Percentiles rank a stretch among this genome's conserved stretches.
These are phyloP conservation scores for Dionaea muscipula DNA, from an alignment of 179 eudicot genomes.

Conservation along the genomic window DNA sequence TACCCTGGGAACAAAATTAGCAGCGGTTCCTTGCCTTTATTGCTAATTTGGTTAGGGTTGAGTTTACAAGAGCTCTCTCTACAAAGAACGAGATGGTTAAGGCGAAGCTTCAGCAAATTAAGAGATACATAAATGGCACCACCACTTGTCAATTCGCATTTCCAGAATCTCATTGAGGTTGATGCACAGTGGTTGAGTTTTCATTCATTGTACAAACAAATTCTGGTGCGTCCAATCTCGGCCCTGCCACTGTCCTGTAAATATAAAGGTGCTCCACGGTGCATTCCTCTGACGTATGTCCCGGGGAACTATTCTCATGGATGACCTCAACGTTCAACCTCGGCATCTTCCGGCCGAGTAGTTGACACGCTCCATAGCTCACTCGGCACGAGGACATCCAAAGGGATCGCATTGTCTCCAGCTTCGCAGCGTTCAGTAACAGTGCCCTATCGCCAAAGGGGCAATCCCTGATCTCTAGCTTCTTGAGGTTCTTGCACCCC, in stretches of 20 bases:
- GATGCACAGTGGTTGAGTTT: background rate
- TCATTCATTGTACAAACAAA: slow-evolving; percentile 30
- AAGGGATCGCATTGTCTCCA: slow-evolving; percentile 89
- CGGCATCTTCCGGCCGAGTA: slow-evolving; percentile 45
- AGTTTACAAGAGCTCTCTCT: no score
- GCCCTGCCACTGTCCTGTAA: slow-evolving; percentile 54
- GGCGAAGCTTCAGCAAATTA: no score
- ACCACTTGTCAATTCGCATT: no score
- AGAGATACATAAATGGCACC: no score
- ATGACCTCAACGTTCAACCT: slow-evolving; percentile 57
- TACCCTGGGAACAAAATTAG: no score
- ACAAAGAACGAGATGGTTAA: no score
- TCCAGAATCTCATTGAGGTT: no score
- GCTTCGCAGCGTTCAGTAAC: slow-evolving; percentile 56
- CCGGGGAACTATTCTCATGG: slow-evolving; percentile 42
- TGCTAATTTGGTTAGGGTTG: no score
- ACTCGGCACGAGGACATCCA: slow-evolving; percentile 69
- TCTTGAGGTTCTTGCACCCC: slow-evolving; percentile 49
- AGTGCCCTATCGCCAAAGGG: slow-evolving; percentile 65
- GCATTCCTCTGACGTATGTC: slow-evolving; percentile 26
- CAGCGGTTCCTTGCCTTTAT: no score
- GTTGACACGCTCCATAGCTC: slow-evolving; percentile 50
- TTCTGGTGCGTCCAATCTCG: slow-evolving; percentile 36
- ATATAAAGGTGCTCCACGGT: slow-evolving; percentile 48
- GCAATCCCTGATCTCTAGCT: slow-evolving; percentile 60